Conservation (phyloP, 139 green algal species). For the Chlamydomonas sp. region DNA sequence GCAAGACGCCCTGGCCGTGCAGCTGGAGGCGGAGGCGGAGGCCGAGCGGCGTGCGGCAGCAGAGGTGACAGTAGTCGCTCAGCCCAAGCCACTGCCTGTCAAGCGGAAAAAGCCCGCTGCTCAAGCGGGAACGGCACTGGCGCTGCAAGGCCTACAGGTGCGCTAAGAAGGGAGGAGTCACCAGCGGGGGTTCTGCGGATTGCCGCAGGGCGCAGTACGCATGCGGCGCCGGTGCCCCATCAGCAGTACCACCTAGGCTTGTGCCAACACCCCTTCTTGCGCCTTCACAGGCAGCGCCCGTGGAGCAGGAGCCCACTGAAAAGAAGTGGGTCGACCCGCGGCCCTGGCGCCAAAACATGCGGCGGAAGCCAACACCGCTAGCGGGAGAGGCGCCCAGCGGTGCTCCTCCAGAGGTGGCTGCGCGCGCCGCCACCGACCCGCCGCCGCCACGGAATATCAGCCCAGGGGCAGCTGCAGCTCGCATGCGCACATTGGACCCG, state of each 20-base stretch:
- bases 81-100: background rate
- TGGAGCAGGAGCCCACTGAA: background rate
- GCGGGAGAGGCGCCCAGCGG: background rate
- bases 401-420: background rate
- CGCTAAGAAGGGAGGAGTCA: too few species aligned
- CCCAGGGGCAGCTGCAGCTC: conserved; percentile 3
- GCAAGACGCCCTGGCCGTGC: conserved; percentile 3
- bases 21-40: background rate
- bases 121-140: background rate
- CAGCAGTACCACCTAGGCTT: too few species aligned
- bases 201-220: too few species aligned
- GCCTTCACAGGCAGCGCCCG: background rate
- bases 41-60: background rate
- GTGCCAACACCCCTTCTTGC: background rate
- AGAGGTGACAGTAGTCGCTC: background rate
- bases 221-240: too few species aligned
- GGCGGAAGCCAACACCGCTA: background rate
- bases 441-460: conserved; percentile 25
- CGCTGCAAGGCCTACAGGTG: conserved; percentile 20
- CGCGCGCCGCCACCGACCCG: background rate
- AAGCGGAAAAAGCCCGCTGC: conserved; percentile 3
- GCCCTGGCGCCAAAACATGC: conserved; percentile 39
- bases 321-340: conserved; percentile 1
- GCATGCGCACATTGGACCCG: conserved; percentile 1
- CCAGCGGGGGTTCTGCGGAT: too few species aligned